Evolutionary conservation across 805 yeast species (phyloP), one percentile per base, ranked within the genome.

Genomic region (Candida fluviatilis): DNA sequence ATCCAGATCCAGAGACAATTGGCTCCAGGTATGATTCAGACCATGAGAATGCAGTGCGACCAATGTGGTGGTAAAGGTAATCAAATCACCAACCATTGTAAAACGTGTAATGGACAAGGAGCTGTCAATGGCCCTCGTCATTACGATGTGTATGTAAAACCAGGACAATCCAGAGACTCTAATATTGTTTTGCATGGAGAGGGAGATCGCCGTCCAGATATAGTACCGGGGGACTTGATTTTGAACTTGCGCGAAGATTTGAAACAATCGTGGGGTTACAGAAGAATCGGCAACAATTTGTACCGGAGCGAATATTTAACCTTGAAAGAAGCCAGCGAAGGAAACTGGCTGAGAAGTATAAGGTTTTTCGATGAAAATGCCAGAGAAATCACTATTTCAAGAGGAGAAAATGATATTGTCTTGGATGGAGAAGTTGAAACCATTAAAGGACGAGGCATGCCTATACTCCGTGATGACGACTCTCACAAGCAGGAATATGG

Each of bases 11-110:
- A 78, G 35, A 70, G 83, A 42, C 95, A 90, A 57, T 62, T 91
- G 47, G 97, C 87, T 0, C 95, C 95, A 4, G 90, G 90, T 5
- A 86, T 93, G 88, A 66, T 86, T 44, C 98, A 93, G 61, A 84
- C 82, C 44, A 72, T 90, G 49, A 91, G 86, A 57, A 74, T 80
- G 31, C 70, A 73, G 3, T 93, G 99, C 72, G 88, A 84, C 38
- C 63, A 66, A 36, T 93, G 99, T 70, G 63, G 66, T 8, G 98
- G 98, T 25, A 64, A 71, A 31, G 99, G 99, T 10, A 66, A 76
- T 39, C 62, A 70, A 5, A 82, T 87, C 29, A 66, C 73, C 34
- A 67, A 82, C 46, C 71, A 71, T 31, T 93, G 99, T 67, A 55
- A 67, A 13, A 61, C 56, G 24, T 93, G 99, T 61, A 58, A 69